phyloP scores from a whole-genome alignment of 2,329 filamentous ascomycete species.

The Pseudogymnoascus sp. region DNA sequence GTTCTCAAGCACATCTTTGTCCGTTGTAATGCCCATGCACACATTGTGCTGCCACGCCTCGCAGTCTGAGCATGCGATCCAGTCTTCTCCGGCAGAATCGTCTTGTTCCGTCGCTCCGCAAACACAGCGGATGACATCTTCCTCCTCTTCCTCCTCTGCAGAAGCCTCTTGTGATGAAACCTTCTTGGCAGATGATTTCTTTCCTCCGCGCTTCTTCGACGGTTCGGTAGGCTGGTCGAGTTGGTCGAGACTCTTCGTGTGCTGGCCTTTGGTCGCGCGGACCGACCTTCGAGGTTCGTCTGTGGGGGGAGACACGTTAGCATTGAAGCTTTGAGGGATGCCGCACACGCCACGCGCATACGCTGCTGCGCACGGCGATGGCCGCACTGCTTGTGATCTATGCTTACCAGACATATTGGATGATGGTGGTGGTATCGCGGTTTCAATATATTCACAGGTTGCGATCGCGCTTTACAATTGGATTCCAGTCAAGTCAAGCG shows the following conservation, averaged over 20 bases:
- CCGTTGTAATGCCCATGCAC: conserved; percentile 79
- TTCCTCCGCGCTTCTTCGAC: conserved; percentile 45
- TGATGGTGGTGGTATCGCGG: conserved; percentile 1
- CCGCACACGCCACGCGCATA: background rate
- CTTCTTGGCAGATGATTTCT: conserved; percentile 40
- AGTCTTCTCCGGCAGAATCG: conserved; percentile 78
- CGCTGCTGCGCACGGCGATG: background rate
- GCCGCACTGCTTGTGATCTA: conserved; percentile 1
- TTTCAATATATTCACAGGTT: conserved; percentile 19
- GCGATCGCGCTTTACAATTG: conserved; percentile 24
- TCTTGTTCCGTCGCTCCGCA: conserved; percentile 83
- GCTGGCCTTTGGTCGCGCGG: conserved; percentile 92
- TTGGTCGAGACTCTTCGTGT: conserved; percentile 78
- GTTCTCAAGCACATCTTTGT: conserved; percentile 43
- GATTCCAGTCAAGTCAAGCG: conserved; percentile 25
- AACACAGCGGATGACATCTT: conserved; percentile 76
- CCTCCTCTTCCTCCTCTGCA: conserved; percentile 38
- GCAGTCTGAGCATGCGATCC: conserved; percentile 94
- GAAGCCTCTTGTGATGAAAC: conserved; percentile 18
- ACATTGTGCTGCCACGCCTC: conserved; percentile 96
- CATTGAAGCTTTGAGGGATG: conserved; percentile 9
- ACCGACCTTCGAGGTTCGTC: conserved; percentile 89
- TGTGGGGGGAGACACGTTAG: conserved; percentile 29
- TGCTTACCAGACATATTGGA: conserved; percentile 56
- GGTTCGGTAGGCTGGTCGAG: conserved; percentile 52